Base-by-base conservation (phyloP, 2,329 filamentous ascomycete genomes). In the Zymoseptoria ardabiliae region DNA sequence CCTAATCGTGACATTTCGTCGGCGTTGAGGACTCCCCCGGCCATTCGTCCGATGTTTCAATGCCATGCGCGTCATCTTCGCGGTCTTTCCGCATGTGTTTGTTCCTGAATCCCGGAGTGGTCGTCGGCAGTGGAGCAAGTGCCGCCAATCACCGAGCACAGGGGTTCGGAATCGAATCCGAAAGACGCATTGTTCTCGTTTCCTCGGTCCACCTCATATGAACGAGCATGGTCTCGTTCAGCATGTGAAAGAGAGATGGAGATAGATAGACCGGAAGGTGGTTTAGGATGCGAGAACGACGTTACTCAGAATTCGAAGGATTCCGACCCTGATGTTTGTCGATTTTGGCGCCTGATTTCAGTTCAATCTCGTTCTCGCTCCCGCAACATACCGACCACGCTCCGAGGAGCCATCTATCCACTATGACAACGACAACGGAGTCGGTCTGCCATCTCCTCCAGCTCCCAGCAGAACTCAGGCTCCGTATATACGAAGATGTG, bases 401-500 rank as follows among this genome's bases (percentile, higher is more conserved):
- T 41, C 35, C 17, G 35, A 13, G 17, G 17, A 45, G 6, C 4
- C 11, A n/a, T 45, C 35, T 17, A 41, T 41, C 35, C 11, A 41
- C 13, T n/a, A 53, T 28, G 25, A 53, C 22, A 21, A 28, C 50
- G n/a, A 10, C 17, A 2, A 28, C 19, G 50, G 25, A 10, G 50
- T 7, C 19, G 19, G 22, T 28, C 6, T 53, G 50, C 50, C 20
- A 53, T 7, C 22, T 53, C 17, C 50, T 53, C 50, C 9, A 53
- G 17, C 22, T 53, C 7, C 50, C 50, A 13, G 21, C 50, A 7
- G 50, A 53, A 21, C 21, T 28, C 2, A 9, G 50, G 3, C 3
- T 13, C 4, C 20, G 51, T 3, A 19, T 53, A 2, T 45, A 65
- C 62, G 59, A 65, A 23, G 54, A 53, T 41, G 63, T 58, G 7